phyloP scores from a whole-genome alignment of 495 filamentous ascomycete species.

The Pyronema omphalodes region DNA sequence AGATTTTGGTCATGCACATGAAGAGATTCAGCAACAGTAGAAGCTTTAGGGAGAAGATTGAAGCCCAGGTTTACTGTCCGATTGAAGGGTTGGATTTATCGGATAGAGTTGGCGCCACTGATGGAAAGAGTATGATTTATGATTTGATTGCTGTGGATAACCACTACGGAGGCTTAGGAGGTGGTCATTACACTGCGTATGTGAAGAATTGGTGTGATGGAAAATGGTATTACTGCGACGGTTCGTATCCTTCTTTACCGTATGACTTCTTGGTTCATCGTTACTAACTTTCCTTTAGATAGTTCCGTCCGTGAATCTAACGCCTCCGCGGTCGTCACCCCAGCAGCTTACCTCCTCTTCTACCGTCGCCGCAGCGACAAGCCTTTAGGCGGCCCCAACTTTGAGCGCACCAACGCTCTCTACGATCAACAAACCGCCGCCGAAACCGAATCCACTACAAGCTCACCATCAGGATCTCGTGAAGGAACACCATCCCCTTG shows the following conservation, averaged over 20 bases:
- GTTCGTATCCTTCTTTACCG: conserved; percentile 33
- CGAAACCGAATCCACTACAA: background rate
- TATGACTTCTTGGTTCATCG: conserved; percentile 2
- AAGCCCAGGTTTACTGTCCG: conserved; percentile 81
- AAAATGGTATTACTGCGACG: conserved; percentile 89
- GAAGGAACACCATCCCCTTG: background rate
- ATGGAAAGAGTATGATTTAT: conserved; percentile 66
- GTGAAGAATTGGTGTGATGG: conserved; percentile 76
- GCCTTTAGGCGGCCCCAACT: conserved; percentile 58
- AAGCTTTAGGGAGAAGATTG: conserved; percentile 67
- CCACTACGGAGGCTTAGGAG: conserved; percentile 78
- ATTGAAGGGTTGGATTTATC: conserved; percentile 70
- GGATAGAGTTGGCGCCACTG: conserved; percentile 53
- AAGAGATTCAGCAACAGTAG: conserved; percentile 79
- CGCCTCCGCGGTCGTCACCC: conserved; percentile 38
- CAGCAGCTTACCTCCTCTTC: conserved; percentile 81
- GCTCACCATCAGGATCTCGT: background rate
- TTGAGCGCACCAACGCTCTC: conserved; percentile 30
- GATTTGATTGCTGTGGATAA: conserved; percentile 91
- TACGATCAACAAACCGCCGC: conserved; percentile 13
- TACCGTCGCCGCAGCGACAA: conserved; percentile 66
- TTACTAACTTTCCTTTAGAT: conserved; percentile 36
- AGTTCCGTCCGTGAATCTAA: conserved; percentile 40
- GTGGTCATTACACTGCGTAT: conserved; percentile 88
- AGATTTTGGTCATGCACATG: conserved; percentile 84